phyloP scores from a whole-genome alignment of 2,329 filamentous ascomycete genomes.

The Pseudocercospora fijiensis region DNA sequence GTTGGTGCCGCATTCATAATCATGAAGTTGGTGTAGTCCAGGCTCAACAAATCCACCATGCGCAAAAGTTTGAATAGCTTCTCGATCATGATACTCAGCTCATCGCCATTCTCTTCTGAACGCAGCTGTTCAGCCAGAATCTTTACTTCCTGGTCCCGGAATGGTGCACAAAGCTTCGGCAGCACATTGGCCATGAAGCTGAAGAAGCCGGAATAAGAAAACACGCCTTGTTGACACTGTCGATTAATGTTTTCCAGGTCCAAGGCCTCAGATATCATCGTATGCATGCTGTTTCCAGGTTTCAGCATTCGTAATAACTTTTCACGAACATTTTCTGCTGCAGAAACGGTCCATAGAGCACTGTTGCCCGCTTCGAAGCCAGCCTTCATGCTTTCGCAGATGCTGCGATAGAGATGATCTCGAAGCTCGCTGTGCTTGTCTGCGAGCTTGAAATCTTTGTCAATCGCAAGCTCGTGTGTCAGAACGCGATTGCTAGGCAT shows the following conservation, averaged over 20 bases:
- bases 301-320: conserved; percentile 72
- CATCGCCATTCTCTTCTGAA: conserved; percentile 37
- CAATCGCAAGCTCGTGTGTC: conserved; percentile 76
- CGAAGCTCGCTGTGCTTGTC: conserved; percentile 60
- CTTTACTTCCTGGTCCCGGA: conserved; percentile 74
- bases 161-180: conserved; percentile 76
- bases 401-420: conserved; percentile 59
- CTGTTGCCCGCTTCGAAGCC: conserved; percentile 64
- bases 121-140: conserved; percentile 60
- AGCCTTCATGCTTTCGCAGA: conserved; percentile 61
- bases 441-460: conserved; percentile 70
- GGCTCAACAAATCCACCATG: conserved; percentile 73
- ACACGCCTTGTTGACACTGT: conserved; percentile 69
- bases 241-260: conserved; percentile 69
- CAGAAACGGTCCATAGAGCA: conserved; percentile 66
- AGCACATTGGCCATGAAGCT: conserved; percentile 71
- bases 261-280: conserved; percentile 70
- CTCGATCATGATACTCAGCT: conserved; percentile 66
- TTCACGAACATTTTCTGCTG: conserved; percentile 68
- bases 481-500: conserved; percentile 72
- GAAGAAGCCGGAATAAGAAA: conserved; percentile 81
- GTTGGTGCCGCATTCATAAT: conserved; percentile 69
- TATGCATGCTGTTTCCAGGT: conserved; percentile 70
- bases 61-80: conserved; percentile 72
- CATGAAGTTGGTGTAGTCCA: conserved; percentile 81